A percentile compares a stretch with the other conserved stretches of the same genome.
phyloP scores from a whole-genome alignment of 768 basidiomycete genomes.

The Amanita rimosa region DNA sequence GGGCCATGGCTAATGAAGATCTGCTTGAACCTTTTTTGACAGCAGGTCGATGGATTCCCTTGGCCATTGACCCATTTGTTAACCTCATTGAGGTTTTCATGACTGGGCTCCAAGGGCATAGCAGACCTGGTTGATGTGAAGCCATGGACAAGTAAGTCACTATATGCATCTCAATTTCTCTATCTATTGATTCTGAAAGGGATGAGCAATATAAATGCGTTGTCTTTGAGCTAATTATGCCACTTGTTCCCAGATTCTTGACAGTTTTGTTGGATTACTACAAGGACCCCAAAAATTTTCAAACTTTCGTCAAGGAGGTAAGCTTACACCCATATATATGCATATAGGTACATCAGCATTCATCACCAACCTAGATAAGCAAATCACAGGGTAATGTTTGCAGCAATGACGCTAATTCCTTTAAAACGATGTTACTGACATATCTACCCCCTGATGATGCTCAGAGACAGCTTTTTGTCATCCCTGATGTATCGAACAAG shows the following conservation, averaged over 20 bases:
- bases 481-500: conserved; percentile 1
- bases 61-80: background rate
- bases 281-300: background rate
- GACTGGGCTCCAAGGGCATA: background rate
- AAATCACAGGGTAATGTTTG: background rate
- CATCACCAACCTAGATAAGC: background rate
- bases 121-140: background rate
- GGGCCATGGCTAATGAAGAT: background rate
- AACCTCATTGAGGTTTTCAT: background rate
- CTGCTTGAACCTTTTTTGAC: background rate
- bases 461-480: background rate
- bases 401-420: background rate
- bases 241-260: background rate
- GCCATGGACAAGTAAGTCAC: background rate
- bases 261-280: background rate
- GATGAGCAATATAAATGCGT: conserved; percentile 2
- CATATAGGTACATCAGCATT: background rate
- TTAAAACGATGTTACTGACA: background rate
- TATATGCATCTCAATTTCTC: background rate
- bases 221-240: conserved; percentile 1
- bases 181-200: background rate
- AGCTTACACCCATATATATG: conserved; percentile 2
- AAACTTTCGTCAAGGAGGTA: background rate
- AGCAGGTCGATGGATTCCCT: background rate
- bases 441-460: background rate